Evolutionary conservation across 805 yeast genomes (phyloP).

Genomic region (Suhomyces faveliae): DNA sequence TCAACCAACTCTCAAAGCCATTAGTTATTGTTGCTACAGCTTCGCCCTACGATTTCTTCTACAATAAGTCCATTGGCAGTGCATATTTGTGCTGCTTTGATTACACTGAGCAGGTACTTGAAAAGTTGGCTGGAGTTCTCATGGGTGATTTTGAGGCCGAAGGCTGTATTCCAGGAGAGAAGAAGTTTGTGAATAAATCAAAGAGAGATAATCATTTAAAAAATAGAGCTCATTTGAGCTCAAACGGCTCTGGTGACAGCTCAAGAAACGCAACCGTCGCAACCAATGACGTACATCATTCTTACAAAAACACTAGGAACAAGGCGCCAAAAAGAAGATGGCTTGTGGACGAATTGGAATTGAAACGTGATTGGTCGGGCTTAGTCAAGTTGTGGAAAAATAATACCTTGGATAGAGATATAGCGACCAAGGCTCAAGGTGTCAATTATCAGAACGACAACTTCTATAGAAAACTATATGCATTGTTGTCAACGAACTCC

Average conservation of each 20-base stretch:
- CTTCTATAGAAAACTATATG: constrained; percentile 30
- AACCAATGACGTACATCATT: neutral
- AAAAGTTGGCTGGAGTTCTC: constrained; percentile 48
- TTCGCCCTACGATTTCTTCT: constrained; percentile 61
- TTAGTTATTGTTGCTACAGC: constrained; percentile 59
- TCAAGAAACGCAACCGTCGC: constrained; percentile 12
- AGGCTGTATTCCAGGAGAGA: constrained; percentile 59
- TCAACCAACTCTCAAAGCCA: constrained; percentile 43
- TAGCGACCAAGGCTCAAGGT: constrained; percentile 17
- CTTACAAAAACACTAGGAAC: constrained; percentile 13
- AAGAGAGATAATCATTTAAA: constrained; percentile 15
- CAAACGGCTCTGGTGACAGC: constrained; percentile 6
- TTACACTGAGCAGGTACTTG: constrained; percentile 52
- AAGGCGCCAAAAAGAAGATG: constrained; percentile 41
- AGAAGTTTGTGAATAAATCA: constrained; percentile 25
- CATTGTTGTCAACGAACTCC: constrained; percentile 27
- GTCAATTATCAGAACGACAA: constrained; percentile 25
- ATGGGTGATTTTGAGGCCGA: constrained; percentile 54
- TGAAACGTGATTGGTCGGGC: constrained; percentile 50
- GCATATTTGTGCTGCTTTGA: constrained; percentile 62
- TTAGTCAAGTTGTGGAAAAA: constrained; percentile 44
- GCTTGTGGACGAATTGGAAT: constrained; percentile 57
- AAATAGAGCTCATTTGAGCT: neutral
- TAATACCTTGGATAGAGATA: constrained; percentile 24
- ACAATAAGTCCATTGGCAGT: constrained; percentile 53